Evolutionary conservation across 2,329 filamentous ascomycete species (phyloP).

Genomic region (Penicillium palitans): DNA sequence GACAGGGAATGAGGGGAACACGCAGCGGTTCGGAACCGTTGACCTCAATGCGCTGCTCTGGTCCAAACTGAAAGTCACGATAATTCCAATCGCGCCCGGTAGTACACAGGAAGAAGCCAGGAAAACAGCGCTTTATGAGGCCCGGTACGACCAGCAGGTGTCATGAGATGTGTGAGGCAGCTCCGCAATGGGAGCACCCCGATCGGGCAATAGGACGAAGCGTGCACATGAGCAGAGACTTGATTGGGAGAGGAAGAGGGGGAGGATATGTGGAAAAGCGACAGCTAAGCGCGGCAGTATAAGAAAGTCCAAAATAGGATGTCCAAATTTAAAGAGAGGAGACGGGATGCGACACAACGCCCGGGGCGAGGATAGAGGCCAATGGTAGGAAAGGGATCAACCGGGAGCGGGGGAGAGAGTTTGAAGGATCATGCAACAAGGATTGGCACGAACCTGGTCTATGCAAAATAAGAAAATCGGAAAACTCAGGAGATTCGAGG

Average conservation of each 20-base stretch:
- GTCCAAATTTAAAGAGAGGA: conserved; percentile 7
- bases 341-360: conserved; percentile 16
- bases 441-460: conserved; percentile 18
- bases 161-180: conserved; percentile 24
- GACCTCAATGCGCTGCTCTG: conserved; percentile 3
- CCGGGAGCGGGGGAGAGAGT: conserved; percentile 11
- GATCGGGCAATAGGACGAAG: conserved; percentile 10
- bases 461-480: neutral
- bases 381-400: conserved; percentile 18
- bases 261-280: conserved; percentile 2
- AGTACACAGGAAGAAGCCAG: conserved; percentile 13
- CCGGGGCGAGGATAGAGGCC: conserved; percentile 5
- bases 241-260: conserved; percentile 20
- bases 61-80: conserved; percentile 21
- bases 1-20: conserved; percentile 6
- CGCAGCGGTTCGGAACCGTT: conserved; percentile 2
- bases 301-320: conserved; percentile 13
- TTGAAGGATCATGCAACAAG: conserved; percentile 16
- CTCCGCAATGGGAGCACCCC: conserved; percentile 19
- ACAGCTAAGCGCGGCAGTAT: conserved; percentile 27
- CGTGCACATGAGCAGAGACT: conserved; percentile 9
- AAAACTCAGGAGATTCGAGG: neutral
- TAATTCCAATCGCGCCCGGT: conserved; percentile 19
- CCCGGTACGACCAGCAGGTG: conserved; percentile 10
- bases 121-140: conserved; percentile 12